phyloP scores from a whole-genome alignment of 2,329 filamentous ascomycete species.

The Cladosporium sp. region DNA sequence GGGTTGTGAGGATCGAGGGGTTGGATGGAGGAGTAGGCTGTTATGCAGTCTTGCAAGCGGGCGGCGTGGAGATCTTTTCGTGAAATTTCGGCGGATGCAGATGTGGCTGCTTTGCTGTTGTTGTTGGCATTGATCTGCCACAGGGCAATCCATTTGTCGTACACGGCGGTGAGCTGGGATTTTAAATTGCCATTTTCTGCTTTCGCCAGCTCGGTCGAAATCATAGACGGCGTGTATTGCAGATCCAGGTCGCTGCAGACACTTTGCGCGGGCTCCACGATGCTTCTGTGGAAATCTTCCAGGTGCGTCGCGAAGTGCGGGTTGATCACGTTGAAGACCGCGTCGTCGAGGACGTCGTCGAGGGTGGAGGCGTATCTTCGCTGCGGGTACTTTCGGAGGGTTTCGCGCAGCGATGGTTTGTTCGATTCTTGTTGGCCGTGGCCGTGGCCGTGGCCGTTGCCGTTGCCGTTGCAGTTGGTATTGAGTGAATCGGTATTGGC shows the following conservation, averaged over 20 bases:
- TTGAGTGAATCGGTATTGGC: no score
- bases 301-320: slow-evolving; percentile 20
- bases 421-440: slow-evolving; percentile 19
- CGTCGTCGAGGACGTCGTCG: slow-evolving; percentile 60
- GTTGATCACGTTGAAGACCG: slow-evolving; percentile 35
- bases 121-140: not conserved
- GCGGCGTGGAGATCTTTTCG: no score
- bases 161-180: no score
- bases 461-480: no score
- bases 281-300: slow-evolving; percentile 9
- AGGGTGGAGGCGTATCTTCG: slow-evolving; percentile 48
- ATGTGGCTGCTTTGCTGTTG: no score
- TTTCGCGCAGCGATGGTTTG: slow-evolving; percentile 5
- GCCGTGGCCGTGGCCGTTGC: no score
- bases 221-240: not conserved
- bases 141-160: not conserved
- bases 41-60: not conserved
- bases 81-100: no score
- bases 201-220: not conserved
- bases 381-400: slow-evolving; percentile 8
- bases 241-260: not conserved
- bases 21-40: not conserved
- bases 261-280: not conserved
- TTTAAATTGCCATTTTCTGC: not conserved
- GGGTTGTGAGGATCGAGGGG: not conserved